Evolutionary conservation across 768 basidiomycete species (phyloP).

Genomic region (Dacryopinax primogenitus): DNA sequence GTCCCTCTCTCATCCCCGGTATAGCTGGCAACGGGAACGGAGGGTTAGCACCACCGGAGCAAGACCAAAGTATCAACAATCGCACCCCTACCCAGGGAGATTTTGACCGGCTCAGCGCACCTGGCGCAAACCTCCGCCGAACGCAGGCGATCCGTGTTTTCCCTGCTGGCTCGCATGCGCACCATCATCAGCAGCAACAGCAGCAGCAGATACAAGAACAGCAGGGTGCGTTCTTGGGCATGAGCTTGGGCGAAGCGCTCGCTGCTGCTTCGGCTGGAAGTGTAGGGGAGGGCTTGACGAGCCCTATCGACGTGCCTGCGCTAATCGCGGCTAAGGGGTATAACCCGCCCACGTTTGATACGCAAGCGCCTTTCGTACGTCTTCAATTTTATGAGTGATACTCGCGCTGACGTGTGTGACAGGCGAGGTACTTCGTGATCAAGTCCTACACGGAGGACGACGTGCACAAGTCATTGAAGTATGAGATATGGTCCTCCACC

Average conservation of each 20-base stretch:
- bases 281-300: conserved; percentile 26
- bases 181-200: neutral
- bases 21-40: no score
- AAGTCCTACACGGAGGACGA: conserved; percentile 99
- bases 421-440: conserved; percentile 94
- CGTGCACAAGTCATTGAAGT: conserved; percentile 94
- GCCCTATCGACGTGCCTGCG: conserved; percentile 76
- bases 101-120: neutral
- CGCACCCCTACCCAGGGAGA: neutral
- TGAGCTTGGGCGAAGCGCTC: neutral
- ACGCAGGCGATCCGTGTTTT: neutral
- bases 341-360: conserved; percentile 76
- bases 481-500: conserved; percentile 96
- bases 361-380: conserved; percentile 61
- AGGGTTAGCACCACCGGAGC: neutral
- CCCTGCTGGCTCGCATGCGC: neutral
- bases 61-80: neutral
- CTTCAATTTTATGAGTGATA: conserved; percentile 9
- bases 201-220: neutral
- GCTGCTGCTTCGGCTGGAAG: neutral
- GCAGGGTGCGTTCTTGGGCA: neutral
- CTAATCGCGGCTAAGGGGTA: conserved; percentile 81
- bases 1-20: no score
- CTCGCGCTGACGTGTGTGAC: neutral
- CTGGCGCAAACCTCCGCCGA: neutral